phyloP scores from a whole-genome alignment of 2,329 filamentous ascomycete genomes.

The Sclerotinia trifoliorum region DNA sequence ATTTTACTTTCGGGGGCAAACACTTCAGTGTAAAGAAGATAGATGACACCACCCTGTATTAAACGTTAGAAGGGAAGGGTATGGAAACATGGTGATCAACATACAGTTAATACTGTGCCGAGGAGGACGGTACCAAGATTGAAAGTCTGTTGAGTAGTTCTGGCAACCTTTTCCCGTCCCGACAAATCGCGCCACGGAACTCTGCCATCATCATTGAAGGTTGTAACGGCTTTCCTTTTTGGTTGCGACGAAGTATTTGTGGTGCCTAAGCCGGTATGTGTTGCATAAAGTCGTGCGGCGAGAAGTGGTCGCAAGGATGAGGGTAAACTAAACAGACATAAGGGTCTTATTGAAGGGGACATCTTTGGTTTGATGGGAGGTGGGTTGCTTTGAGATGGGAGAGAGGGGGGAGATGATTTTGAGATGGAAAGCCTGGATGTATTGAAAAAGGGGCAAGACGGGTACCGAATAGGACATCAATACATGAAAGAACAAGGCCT shows the following conservation, averaged over 20 bases:
- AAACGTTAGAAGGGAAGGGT: slow-evolving; percentile 25
- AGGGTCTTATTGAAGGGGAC: slow-evolving; percentile 24
- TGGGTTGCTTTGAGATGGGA: background rate
- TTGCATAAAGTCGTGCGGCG: slow-evolving; percentile 56
- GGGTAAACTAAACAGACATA: slow-evolving; percentile 42
- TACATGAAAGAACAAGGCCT: background rate
- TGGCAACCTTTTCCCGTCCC: slow-evolving; percentile 71
- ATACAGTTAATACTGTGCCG: slow-evolving; percentile 74
- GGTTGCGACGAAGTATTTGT: slow-evolving; percentile 41
- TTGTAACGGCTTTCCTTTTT: slow-evolving; percentile 69
- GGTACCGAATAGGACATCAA: background rate
- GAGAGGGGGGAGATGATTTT: background rate
- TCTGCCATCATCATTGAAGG: slow-evolving; percentile 81
- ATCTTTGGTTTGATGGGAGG: background rate
- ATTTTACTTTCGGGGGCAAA: slow-evolving; percentile 84
- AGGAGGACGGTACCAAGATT: slow-evolving; percentile 77
- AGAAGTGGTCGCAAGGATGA: slow-evolving; percentile 43
- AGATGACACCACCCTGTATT: slow-evolving; percentile 68
- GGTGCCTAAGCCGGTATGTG: slow-evolving; percentile 48
- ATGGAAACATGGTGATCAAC: slow-evolving; percentile 30
- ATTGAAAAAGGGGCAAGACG: background rate
- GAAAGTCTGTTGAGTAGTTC: slow-evolving; percentile 86
- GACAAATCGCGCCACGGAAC: slow-evolving; percentile 80
- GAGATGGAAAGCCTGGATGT: background rate
- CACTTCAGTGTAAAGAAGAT: slow-evolving; percentile 77